Base-by-base conservation (phyloP, 768 basidiomycete genomes). In the Mycena crocata region DNA sequence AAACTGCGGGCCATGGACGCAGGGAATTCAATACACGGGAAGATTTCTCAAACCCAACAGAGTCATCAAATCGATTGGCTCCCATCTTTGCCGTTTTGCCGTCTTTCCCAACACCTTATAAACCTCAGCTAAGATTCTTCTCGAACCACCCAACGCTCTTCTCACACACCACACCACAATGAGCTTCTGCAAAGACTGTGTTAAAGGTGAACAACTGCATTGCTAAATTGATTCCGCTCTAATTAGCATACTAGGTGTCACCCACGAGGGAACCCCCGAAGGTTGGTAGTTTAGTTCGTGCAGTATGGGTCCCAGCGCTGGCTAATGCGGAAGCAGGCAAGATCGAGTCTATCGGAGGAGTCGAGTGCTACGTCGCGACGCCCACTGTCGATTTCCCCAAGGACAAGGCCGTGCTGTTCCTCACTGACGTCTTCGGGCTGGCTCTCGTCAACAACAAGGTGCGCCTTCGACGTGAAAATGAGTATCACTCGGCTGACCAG, bases 151-250 rank as follows among this genome's bases (percentile, higher is more conserved):
- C 30, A 9, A 28, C 40, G 23, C 23, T 45, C 39, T 44, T 34
- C 52, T 12, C 61, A 42, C 39, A n/a, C 39, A n/a, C 34, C 21
- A 31, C 19, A 32, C 39, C 21, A 58, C 40, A 15, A 87, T 88
- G 87, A 84, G 83, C 75, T 78, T 87, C 64, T 88, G 88, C 77
- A 78, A 82, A 63, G 74, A 90, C 70, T 91, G 89, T 62, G 64
- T 89, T 59, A 80, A 80, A 74, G 88, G 89, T 87, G 57, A 42
- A 77, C 58, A 42, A 31, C 34, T 30, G 31, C 30, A n/a, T 39
- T 37, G 30, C 24, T 32, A 14, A 44, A 3, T 60, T 10, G 2
- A 23, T 42, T 30, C 40, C 52, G 31, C 52, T 40, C 10, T 45
- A 55, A 12, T 46, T 34, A 5, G 37, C 7, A 24, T n/a, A n/a